These are phyloP conservation scores for Sphaerosporella brunnea DNA, from an alignment of 495 filamentous ascomycete genomes.

Conservation along the genomic window DNA sequence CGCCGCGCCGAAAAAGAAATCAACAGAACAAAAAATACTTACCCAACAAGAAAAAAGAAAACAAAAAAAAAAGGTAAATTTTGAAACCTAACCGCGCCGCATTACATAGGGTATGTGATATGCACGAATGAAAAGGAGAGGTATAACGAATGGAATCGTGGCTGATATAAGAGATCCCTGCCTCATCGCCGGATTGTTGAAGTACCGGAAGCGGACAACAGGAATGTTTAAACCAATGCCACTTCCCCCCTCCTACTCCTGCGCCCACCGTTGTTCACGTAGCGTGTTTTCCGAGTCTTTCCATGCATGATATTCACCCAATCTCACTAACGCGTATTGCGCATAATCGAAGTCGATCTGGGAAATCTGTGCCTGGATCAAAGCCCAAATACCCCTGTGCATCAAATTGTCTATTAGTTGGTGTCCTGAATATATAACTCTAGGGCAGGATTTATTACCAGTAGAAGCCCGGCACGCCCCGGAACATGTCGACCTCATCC, in stretches of 20 bases:
- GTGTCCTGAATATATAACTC: too few species aligned
- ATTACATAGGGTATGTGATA: neutral
- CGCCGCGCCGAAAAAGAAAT: neutral
- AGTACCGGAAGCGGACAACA: neutral
- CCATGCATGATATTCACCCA: constrained; percentile 97
- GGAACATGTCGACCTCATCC: constrained; percentile 68
- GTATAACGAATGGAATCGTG: too few species aligned
- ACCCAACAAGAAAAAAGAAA: neutral
- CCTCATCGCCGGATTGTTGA: neutral
- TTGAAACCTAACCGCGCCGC: neutral
- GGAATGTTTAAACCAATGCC: neutral
- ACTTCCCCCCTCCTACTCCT: constrained; percentile 35
- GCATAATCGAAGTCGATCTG: constrained; percentile 97
- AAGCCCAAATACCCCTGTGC: constrained; percentile 80
- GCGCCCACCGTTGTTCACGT: constrained; percentile 71
- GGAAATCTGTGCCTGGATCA: constrained; percentile 89
- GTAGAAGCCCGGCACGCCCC: constrained; percentile 78
- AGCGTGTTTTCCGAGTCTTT: constrained; percentile 46
- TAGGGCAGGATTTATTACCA: too few species aligned
- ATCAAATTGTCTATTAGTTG: constrained; percentile 1
- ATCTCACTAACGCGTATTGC: constrained; percentile 65
- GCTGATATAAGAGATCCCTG: too few species aligned
- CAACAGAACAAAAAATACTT: neutral
- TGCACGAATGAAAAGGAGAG: too few species aligned
- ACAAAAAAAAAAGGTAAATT: neutral